A percentile compares a stretch with the other conserved stretches of the same genome.
phyloP scores from a whole-genome alignment of 1,284 basidiomycete species.

The Apiotrichum akiyoshidainum region DNA sequence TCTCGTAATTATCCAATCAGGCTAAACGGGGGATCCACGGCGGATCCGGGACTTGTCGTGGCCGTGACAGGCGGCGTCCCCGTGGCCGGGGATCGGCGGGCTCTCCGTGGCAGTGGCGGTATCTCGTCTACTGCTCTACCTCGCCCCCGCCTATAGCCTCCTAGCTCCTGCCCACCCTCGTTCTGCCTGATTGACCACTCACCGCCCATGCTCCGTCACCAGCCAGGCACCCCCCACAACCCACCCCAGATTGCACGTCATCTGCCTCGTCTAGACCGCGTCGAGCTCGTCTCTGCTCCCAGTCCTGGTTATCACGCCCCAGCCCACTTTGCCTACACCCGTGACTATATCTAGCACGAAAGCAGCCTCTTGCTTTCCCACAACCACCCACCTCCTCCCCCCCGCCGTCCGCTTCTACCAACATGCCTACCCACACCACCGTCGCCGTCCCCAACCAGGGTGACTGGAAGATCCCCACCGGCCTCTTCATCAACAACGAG shows the following conservation, averaged over 20 bases:
- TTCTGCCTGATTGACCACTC: neutral
- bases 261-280: neutral
- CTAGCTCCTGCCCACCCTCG: no score
- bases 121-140: no score
- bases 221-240: no score
- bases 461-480: slow-evolving; percentile 65
- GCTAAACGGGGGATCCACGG: neutral
- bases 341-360: neutral
- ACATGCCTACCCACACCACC: slow-evolving; percentile 17
- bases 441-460: slow-evolving; percentile 27
- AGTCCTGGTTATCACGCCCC: neutral
- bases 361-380: neutral
- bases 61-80: no score
- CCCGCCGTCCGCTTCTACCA: neutral
- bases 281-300: neutral
- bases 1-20: neutral
- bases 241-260: no score
- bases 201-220: neutral
- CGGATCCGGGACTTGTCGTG: no score
- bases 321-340: neutral
- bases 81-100: no score
- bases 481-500: slow-evolving; percentile 68
- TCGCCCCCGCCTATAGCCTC: no score
- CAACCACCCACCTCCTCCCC: neutral
- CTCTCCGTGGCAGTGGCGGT: no score